Conservation (phyloP, 768 basidiomycete species). For the Xanthoconium stramineum region DNA sequence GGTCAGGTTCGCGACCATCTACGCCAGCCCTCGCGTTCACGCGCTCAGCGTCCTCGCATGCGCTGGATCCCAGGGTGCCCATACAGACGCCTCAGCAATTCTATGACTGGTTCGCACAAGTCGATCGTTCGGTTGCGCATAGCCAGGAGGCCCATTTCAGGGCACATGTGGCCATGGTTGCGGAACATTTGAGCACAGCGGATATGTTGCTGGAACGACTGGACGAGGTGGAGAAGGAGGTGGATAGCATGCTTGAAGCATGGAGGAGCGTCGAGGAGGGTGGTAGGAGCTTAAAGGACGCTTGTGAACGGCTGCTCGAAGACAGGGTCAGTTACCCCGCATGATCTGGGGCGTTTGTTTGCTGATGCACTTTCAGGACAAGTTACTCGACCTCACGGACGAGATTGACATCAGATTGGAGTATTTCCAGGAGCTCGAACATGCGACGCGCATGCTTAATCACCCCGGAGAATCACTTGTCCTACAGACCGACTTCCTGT, state of each 20-base stretch:
- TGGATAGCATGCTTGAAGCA: conserved; percentile 77
- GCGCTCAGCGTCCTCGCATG: conserved; percentile 38
- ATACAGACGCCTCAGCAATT: conserved; percentile 94
- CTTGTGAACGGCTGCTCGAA: conserved; percentile 84
- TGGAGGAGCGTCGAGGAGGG: conserved; percentile 90
- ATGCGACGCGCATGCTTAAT: conserved; percentile 90
- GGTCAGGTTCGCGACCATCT: conserved; percentile 43
- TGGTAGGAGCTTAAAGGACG: conserved; percentile 86
- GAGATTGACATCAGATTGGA: conserved; percentile 78
- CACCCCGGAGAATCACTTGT: conserved; percentile 92
- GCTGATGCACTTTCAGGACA: conserved; percentile 49
- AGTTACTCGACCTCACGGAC: conserved; percentile 73
- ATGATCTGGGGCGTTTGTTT: not conserved
- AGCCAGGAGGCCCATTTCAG: conserved; percentile 93
- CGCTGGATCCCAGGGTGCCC: conserved; percentile 70
- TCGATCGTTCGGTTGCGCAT: conserved; percentile 88
- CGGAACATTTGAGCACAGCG: conserved; percentile 74
- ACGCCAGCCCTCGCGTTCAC: conserved; percentile 32
- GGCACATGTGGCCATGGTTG: conserved; percentile 74
- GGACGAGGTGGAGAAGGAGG: conserved; percentile 67
- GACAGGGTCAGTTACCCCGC: conserved; percentile 65
- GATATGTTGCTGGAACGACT: conserved; percentile 71
- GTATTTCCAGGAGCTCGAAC: conserved; percentile 93
- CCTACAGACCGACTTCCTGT: conserved; percentile 85
- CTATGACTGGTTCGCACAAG: conserved; percentile 91